Base-by-base conservation (phyloP, 352 stramenopile genomes). In the Saprolegnia diclina region DNA sequence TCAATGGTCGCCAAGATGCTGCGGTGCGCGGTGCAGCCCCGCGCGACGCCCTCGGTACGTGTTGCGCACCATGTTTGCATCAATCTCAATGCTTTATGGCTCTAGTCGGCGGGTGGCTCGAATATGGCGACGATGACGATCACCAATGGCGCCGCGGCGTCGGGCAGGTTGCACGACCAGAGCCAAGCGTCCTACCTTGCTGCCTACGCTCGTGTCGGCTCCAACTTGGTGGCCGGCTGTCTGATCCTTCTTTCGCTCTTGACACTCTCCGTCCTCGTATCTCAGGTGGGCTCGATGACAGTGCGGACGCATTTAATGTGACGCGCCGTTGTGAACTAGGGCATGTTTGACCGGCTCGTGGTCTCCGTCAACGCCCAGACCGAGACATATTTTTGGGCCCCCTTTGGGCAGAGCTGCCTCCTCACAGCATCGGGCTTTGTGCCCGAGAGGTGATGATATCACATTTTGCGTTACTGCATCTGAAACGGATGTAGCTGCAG, bases 341-440 rank as follows among this genome's bases (percentile, higher is more conserved):
- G 42, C 42, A 48, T 48, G 42, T 48, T 48, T 48, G 42, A 48
- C 42, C 42, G 42, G 18, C 42, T 48, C 42, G 42, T 48, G 42
- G 18, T 48, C 11, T 48, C 42, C 10, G 38, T 55, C 19, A 65
- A 65, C 40, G 38, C 57, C 21, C 57, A 65, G 26, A 55, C 57
- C 18, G 48, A 19, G 21, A 42, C 19, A 4, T 54, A 65, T 4
- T 65, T 40, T 38, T 65, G 57, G 57, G 57, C 57, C 5, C 40
- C 38, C 10, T 65, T 54, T n/a, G 57, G 57, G 10, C 38, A 65
- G 26, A 54, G 6, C 21, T 65, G 57, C 38, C 6, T 65, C 21
- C 32, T 65, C 10, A n/a, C 52, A 6, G 18, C 21, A 21, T 3
- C 9, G 5, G 57, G 57, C 1, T 65, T 53, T 37, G 19, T 55